Evolutionary conservation across 2,329 filamentous ascomycete genomes (phyloP), one percentile per base, ranked within the genome.

Genomic region (Davidsoniella eucalypti): DNA sequence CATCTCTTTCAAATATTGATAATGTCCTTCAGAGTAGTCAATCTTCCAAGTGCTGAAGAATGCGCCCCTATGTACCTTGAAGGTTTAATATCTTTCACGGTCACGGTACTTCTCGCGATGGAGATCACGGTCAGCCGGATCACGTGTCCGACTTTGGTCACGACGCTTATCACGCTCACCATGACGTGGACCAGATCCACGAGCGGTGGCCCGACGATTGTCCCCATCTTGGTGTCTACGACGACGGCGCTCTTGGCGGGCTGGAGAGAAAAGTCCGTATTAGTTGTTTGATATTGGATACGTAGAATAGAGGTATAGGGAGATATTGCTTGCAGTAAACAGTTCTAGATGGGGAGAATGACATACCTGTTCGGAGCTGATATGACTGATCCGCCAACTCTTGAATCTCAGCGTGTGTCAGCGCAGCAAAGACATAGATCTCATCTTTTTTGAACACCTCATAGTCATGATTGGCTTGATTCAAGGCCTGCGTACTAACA

Each of bases 361-460:
- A 63, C 73, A 60, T 69, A 86, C 83, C 84, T 76, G 87, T 76
- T 54, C 40, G 40, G n/a, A 95, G 76, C 60, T 86, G 78, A 56
- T 81, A 78, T 8, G 90, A 95, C 45, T 82, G 82, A 55, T 80
- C 75, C 10, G 87, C 87, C 61, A 94, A 87, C 33, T 78, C 80
- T 64, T 94, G 83, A 51, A 96, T 94, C 60, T 96, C 87, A 57
- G 93, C 85, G 64, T 84, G 85, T 44, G 78, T 84, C 61, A 96
- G 64, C 6, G 95, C 90, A 51, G 88, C 74, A 51, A 96, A 70
- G 2, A 95, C 87, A 62, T 95, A 94, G 53, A 96, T 87, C 63
- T 87, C 93, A 60, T 94, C 87, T 12, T 33, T 33, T 53, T 87
- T 77, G n/a, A 87, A 77, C 58, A 93, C 84, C 64, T 96, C 90